Evolutionary conservation across 768 basidiomycete species (phyloP), one percentile per base, ranked within the genome.

Genomic region (Mycena metata): DNA sequence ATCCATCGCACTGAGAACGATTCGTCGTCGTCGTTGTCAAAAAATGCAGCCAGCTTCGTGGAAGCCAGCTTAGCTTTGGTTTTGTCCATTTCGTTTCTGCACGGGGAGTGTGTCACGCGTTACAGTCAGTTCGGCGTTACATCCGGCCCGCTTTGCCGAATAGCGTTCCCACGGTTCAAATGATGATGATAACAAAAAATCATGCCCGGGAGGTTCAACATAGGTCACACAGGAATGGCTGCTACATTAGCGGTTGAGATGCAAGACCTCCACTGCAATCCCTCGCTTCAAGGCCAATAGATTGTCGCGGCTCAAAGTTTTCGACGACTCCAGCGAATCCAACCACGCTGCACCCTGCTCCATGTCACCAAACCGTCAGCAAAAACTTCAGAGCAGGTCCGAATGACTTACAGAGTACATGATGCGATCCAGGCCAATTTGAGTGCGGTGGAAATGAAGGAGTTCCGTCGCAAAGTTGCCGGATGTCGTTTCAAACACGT

Each of bases 1-100:
- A 87, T 91, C 88, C 90, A 84, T 93, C 94, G 93, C 92, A 95
- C 94, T 91, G 92, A 89, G 84, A 93, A 92, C 85, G 91, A 82
- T 76, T 93, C 92, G 80, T 94, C 93, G 76, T 95, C 93, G 77
- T 91, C 92, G 72, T 91, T 88, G 76, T 93, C 91, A 78, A 95
- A 95, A 81, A 95, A 94, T 24, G 92, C 90, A 54, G 92, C 92
- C 46, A 95, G 81, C 72, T 83, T 87, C 46, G 84, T 80, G n/a
- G 71, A 52, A 13, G 71, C 71, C 11, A 73, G 72, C 75, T 87
- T 91, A 10, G 84, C 79, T 76, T 86, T 86, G 54, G 90, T 90
- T 81, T 88, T 90, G 81, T 91, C 89, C 91, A 91, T 91, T 30
- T 30, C 39, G 2, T 67, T 39, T 46, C 33, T n/a, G n/a, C n/a